Evolutionary conservation across 1,284 basidiomycete species (phyloP), one percentile per base, ranked within the genome.

Genomic region (Anthracocystis panici-leucophaei): DNA sequence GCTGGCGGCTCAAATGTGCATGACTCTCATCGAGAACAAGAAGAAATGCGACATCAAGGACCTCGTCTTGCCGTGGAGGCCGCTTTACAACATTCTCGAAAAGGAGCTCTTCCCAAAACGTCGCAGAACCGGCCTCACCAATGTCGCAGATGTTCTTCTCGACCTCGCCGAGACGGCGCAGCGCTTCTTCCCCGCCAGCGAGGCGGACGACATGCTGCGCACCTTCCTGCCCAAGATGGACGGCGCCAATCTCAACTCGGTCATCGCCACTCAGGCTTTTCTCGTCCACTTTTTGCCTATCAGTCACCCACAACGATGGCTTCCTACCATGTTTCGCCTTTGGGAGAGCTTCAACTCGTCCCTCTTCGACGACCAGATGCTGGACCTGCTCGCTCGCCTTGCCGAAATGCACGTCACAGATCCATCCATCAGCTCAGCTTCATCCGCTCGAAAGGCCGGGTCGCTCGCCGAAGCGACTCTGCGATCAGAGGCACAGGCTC

Each of bases 171-270:
- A 94, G 75, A 89, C 89, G 76, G 89, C 90, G 42, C 91, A 92
- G 76, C 89, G 92, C 48, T 97, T 97, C 88, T 98, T 95, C 86
- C 91, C 95, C 78, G 92, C 95, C 10, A 89, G 91, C 56, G 92
- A 94, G 53, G 92, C 92, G 50, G 91, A 93, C 76, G 92, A 93
- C 74, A 98, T 99, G 93, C 90, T 99, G 27, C 88, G 90, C 31
- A 89, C 88, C 2, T 92, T 94, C 79, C 75, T 93, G 16, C 93
- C 92, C 9, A 87, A 88, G 66, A 88, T 95, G 69, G 92, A 94
- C 80, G 91, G 91, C 35, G 90, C 89, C 40, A 89, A 89, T 71
- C 86, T 94, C 74, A 90, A 92, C 58, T 84, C 79, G 18, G 79
- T 85, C 42, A 78, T 84, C 42, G 76, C 78, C 2, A 78, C 82